Evolutionary conservation across 257 asterid species (phyloP), one percentile per base, ranked within the genome.

Genomic region (Anisodus tanguticus): DNA sequence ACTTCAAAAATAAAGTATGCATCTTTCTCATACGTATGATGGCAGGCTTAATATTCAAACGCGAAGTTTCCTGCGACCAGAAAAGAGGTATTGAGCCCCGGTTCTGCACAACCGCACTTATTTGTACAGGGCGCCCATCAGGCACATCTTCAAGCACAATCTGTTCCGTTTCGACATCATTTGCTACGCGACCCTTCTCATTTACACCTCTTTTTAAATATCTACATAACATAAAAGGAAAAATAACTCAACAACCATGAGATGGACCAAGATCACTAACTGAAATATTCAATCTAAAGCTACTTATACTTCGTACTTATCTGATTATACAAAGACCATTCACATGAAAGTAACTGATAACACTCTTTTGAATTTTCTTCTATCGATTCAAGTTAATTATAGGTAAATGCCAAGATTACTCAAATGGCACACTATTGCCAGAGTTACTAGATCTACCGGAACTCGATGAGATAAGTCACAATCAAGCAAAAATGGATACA

Each of bases 111-210:
- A 93, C 90, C 47, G 99, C 95, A 51, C 97, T 95, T 85, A 97
- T 89, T 74, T 91, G 95, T 51, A 88, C 51, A 2, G 92, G 89
- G 69, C 78, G 83, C 84, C 96, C 94, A 85, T 87, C 92, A 3
- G 85, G 86, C 83, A 88, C 90, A 87, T 91, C 91, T 90, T 95
- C 97, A 67, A 88, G 87, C 88, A 97, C 94, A 87, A 97, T 95
- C 86, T 97, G 99, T 85, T 97, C 99, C 3, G 98, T 95, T 91
- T 97, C 99, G 51, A 97, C 99, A 60, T 97, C 99, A 88, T 95
- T 95, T 57, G 99, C 99, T 76, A 95, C 99, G 55, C 95, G 95
- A 2, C 99, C 99, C 92, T 93, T 93, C 87, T 92, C 95, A 84
- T 97, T 95, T 55, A 97, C 98, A 59, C 99, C 99, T 53, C 99